phyloP scores from a whole-genome alignment of 768 basidiomycete genomes.

The Suillus americanus region DNA sequence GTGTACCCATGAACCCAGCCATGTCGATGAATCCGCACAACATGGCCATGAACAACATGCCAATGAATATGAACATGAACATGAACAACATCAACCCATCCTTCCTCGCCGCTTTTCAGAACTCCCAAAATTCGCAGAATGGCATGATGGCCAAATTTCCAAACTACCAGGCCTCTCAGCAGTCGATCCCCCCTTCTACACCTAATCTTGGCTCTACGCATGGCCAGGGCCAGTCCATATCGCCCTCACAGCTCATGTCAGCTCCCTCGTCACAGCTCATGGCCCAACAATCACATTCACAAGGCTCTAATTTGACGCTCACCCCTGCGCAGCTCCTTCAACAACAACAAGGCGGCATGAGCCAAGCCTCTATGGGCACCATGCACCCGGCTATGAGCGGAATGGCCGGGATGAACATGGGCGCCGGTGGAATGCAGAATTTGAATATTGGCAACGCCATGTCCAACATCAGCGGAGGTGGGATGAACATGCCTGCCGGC shows the following conservation, averaged over 20 bases:
- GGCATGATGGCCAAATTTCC: slow-evolving; percentile 16
- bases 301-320: slow-evolving; percentile 23
- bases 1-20: slow-evolving; percentile 2
- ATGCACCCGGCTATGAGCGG: slow-evolving; percentile 26
- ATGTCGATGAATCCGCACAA: slow-evolving; percentile 7
- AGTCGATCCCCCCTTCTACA: slow-evolving; percentile 15
- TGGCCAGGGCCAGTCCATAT: slow-evolving; percentile 21
- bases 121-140: slow-evolving; percentile 10
- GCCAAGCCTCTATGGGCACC: slow-evolving; percentile 10
- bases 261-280: slow-evolving; percentile 26
- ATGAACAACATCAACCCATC: slow-evolving; percentile 30
- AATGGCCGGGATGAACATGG: slow-evolving; percentile 20
- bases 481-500: slow-evolving; percentile 26
- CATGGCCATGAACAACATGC: slow-evolving; percentile 6
- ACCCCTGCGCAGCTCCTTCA: slow-evolving; percentile 38
- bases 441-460: slow-evolving; percentile 17
- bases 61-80: slow-evolving; percentile 6
- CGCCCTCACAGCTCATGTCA: slow-evolving; percentile 20
- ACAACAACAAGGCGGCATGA: slow-evolving; percentile 30
- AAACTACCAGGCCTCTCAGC: slow-evolving; percentile 15
- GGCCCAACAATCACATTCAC: slow-evolving; percentile 15
- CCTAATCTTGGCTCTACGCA: slow-evolving; percentile 11
- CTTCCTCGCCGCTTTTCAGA: slow-evolving; percentile 33
- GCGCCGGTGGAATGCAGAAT: slow-evolving; percentile 21
- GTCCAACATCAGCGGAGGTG: slow-evolving; percentile 10